Percentiles rank a stretch among this genome's conserved stretches.
Evolutionary conservation across 352 stramenopile species (phyloP).

Genomic region (Blastocystis hominis): DNA sequence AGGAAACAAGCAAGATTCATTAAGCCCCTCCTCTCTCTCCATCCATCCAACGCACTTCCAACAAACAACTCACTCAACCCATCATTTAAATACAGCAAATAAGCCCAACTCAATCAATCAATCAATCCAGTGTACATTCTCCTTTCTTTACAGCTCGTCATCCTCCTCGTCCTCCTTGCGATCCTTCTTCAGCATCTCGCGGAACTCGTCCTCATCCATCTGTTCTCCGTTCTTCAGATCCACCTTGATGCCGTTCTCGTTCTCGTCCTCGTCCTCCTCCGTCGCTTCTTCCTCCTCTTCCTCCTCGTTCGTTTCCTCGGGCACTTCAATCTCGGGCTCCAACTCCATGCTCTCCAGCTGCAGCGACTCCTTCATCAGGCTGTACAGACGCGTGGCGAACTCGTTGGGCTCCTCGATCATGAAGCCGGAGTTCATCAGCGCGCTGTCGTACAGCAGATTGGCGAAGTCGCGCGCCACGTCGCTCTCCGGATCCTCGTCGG

Average conservation of each 20-base stretch:
- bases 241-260: constrained; percentile 52
- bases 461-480: constrained; percentile 82
- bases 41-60: too few species aligned
- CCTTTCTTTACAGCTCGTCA: too few species aligned
- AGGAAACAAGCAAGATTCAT: too few species aligned
- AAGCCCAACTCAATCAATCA: too few species aligned
- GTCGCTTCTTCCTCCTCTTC: constrained; percentile 64
- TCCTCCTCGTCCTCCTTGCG: background rate
- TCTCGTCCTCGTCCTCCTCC: constrained; percentile 64
- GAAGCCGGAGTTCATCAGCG: constrained; percentile 91
- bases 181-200: constrained; percentile 49
- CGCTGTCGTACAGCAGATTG: constrained; percentile 91
- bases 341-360: too few species aligned
- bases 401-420: constrained; percentile 81
- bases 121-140: too few species aligned
- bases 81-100: too few species aligned
- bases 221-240: constrained; percentile 70
- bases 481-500: constrained; percentile 63
- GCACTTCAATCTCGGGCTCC: too few species aligned
- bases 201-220: constrained; percentile 63
- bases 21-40: too few species aligned
- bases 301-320: too few species aligned
- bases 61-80: too few species aligned
- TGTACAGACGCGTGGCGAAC: constrained; percentile 82
- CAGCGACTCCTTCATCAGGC: constrained; percentile 82